Evolutionary conservation across 306 rosid genomes (phyloP), one percentile per base, ranked within the genome.

Genomic region (Alnus glutinosa): DNA sequence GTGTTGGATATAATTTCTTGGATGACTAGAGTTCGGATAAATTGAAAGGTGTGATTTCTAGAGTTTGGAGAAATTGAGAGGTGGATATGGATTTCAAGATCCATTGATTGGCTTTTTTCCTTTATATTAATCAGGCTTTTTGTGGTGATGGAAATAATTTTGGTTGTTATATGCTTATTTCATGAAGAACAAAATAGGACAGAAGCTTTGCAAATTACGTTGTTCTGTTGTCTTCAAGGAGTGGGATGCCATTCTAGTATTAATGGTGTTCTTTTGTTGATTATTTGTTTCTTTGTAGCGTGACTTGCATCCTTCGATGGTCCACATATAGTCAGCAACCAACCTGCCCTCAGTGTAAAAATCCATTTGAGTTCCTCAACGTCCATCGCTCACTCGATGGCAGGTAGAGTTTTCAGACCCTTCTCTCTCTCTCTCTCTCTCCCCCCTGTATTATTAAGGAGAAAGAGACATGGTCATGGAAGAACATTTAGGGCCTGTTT

Each of bases 361-460:
- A 86, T 86, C 93, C 97, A 12, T 96, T 96, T 36, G 93, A 89
- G 78, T 96, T 87, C 73, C 90, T 96, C 55, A 81, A 88, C 19
- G 92, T 96, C 63, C 99, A 96, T 85, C 99, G 98, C 13, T 81
- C 97, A 0, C 97, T 96, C 78, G 99, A 96, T 89, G 99, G 98
- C 82, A 85, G 99, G 99, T 93, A 87, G 58, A 4, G 23, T 68
- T 12, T 48, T 37, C 5, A 50, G 7, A 62, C 44, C 51, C 59
- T 54, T 30, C 16, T 15, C 1, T 23, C 32, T 37, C 19, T 11
- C 5, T 32, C 7, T 69, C 37, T 34, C 37, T 34, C n/a, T n/a
- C n/a, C 37, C 2, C 37, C 46, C 46, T 13, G 39, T 15, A 9
- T 16, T 42, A 15, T 69, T 49, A 57, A 18, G 30, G 48, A 50